Evolutionary conservation across 495 filamentous ascomycete species (phyloP).

Genomic region (Lineolata rhizophorae): DNA sequence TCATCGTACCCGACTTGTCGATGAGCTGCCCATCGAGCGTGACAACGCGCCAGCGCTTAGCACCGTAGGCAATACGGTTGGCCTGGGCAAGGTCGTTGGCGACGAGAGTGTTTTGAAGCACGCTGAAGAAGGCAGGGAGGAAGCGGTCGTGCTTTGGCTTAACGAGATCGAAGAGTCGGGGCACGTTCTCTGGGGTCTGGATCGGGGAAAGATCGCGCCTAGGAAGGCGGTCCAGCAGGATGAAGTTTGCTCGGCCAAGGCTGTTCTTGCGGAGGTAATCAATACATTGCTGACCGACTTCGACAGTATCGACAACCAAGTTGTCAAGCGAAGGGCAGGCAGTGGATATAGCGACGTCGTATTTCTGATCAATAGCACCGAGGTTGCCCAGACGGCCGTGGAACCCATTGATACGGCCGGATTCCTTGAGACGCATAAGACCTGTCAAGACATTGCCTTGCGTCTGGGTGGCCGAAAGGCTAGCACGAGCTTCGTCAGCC

Average conservation of each 20-base stretch:
- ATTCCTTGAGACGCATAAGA: conserved; percentile 86
- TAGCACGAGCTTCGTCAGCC: conserved; percentile 84
- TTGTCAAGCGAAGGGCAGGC: conserved; percentile 83
- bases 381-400: conserved; percentile 89
- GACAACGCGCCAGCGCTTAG: conserved; percentile 81
- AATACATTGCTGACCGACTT: conserved; percentile 90
- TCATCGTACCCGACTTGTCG: conserved; percentile 95
- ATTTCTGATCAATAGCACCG: conserved; percentile 82
- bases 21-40: conserved; percentile 89
- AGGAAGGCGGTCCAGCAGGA: conserved; percentile 72
- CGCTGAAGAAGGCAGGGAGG: conserved; percentile 79
- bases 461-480: conserved; percentile 68
- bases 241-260: conserved; percentile 91
- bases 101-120: conserved; percentile 81
- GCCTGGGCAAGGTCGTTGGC: conserved; percentile 83
- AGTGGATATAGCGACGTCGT: conserved; percentile 92
- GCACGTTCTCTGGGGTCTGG: conserved; percentile 76
- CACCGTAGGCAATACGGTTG: conserved; percentile 88
- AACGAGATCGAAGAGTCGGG: conserved; percentile 80
- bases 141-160: conserved; percentile 74
- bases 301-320: conserved; percentile 85
- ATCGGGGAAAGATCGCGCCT: conserved; percentile 52
- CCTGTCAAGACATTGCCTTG: conserved; percentile 82
- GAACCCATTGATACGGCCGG: conserved; percentile 88
- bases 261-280: conserved; percentile 95